phyloP scores from a whole-genome alignment of 306 rosid species.

The Ochetophila trinervis region DNA sequence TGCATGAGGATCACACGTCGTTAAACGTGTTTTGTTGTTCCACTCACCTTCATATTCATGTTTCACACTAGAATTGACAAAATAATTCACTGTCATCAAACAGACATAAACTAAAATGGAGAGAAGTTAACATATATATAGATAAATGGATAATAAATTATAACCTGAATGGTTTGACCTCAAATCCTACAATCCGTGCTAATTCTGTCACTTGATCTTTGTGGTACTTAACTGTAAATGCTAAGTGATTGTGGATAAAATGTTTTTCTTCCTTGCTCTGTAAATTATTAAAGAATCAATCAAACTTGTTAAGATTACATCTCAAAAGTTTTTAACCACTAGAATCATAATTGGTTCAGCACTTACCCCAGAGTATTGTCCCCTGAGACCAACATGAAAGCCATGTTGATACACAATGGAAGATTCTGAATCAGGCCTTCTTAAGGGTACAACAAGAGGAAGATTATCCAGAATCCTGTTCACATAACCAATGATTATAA shows the following conservation, averaged over 20 bases:
- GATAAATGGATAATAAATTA: conserved; percentile 16
- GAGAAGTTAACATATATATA: conserved; percentile 4
- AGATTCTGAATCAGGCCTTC: conserved; percentile 67
- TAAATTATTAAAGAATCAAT: conserved; percentile 11
- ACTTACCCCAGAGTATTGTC: conserved; percentile 79
- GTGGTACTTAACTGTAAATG: conserved; percentile 72
- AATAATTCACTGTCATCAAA: conserved; percentile 20
- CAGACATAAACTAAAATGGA: conserved; percentile 1
- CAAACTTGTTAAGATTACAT: conserved; percentile 15
- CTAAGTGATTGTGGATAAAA: conserved; percentile 77
- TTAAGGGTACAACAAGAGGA: conserved; percentile 76
- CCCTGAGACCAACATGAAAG: conserved; percentile 77
- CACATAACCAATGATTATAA: conserved; percentile 10
- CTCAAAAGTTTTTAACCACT: conserved; percentile 10
- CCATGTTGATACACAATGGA: conserved; percentile 78
- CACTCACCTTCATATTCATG: conserved; percentile 77
- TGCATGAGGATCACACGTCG: conserved; percentile 86
- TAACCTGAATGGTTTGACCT: conserved; percentile 88
- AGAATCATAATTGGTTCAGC: conserved; percentile 8
- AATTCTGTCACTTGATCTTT: conserved; percentile 61
- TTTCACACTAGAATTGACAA: conserved; percentile 50
- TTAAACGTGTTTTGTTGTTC: conserved; percentile 49
- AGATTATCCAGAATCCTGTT: conserved; percentile 90
- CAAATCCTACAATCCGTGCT: conserved; percentile 89
- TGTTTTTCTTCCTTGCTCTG: conserved; percentile 80